phyloP scores from a whole-genome alignment of 2,329 filamentous ascomycete genomes.

The Pseudocercospora vitis region DNA sequence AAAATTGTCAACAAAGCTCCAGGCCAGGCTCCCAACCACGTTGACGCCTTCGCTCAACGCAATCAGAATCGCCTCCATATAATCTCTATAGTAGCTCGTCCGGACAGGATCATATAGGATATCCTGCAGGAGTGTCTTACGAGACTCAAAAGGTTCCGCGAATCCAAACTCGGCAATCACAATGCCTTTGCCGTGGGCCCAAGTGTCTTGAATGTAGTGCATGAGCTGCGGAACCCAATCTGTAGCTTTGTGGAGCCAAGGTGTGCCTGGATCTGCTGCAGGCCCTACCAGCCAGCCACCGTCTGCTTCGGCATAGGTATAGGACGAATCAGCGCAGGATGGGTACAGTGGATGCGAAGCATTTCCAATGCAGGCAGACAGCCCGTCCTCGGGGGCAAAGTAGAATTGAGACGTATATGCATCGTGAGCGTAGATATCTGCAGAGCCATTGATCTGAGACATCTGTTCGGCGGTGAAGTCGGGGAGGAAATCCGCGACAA shows the following conservation, averaged over 20 bases:
- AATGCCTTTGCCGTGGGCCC: constrained; percentile 26
- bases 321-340: constrained; percentile 37
- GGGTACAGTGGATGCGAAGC: constrained; percentile 37
- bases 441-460: constrained; percentile 36
- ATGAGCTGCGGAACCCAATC: constrained; percentile 40
- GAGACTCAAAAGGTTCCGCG: constrained; percentile 38
- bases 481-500: constrained; percentile 37
- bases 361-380: constrained; percentile 39
- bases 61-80: constrained; percentile 37
- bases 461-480: constrained; percentile 39
- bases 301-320: constrained; percentile 33
- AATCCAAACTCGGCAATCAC: constrained; percentile 42
- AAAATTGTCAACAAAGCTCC: constrained; percentile 41
- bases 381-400: constrained; percentile 38
- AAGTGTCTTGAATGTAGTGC: constrained; percentile 39
- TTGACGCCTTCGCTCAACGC: constrained; percentile 39
- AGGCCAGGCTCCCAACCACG: constrained; percentile 38
- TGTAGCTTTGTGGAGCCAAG: constrained; percentile 33
- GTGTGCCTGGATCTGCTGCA: constrained; percentile 34
- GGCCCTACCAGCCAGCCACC: constrained; percentile 38
- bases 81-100: constrained; percentile 36
- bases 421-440: constrained; percentile 42
- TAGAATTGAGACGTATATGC: constrained; percentile 41
- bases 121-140: constrained; percentile 34
- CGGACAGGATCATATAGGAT: constrained; percentile 37